These are phyloP conservation scores for Sphagnum fallax DNA, from an alignment of 228 moss, liverwort and hornwort species.

Conservation along the genomic window DNA sequence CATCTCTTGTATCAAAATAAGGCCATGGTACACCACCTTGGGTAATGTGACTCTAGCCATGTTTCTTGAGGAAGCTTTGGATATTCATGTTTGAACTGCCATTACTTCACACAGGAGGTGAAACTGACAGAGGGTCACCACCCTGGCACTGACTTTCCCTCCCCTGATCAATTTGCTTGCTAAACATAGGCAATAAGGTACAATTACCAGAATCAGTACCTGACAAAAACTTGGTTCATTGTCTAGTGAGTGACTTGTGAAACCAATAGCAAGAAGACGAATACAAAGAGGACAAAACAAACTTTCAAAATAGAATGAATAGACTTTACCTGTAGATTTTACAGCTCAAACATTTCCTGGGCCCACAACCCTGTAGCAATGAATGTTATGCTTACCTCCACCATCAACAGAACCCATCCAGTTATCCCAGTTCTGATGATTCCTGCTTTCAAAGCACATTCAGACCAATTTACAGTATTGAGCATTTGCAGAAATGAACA, in stretches of 20 bases:
- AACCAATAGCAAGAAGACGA: neutral
- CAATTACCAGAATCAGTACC: neutral
- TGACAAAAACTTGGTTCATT: neutral
- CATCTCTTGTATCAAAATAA: neutral
- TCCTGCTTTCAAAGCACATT: too few relatives aligned
- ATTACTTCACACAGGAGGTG: slow-evolving; percentile 40
- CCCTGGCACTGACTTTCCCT: slow-evolving; percentile 27
- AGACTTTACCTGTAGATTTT: slow-evolving; percentile 57
- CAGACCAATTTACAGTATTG: slow-evolving; percentile 7
- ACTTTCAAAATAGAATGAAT: neutral
- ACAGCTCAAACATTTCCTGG: slow-evolving; percentile 75
- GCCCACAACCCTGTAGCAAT: slow-evolving; percentile 92
- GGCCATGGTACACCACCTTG: slow-evolving; percentile 19
- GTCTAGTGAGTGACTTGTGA: neutral
- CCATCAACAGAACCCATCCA: neutral
- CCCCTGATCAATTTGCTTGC: slow-evolving; percentile 54
- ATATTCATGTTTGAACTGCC: slow-evolving; percentile 67
- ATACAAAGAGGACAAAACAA: neutral
- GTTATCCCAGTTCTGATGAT: too few relatives aligned
- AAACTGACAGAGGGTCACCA: slow-evolving; percentile 35
- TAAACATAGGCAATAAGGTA: slow-evolving; percentile 20
- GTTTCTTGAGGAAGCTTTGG: slow-evolving; percentile 83
- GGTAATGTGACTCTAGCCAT: slow-evolving; percentile 73
- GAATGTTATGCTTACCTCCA: slow-evolving; percentile 90
- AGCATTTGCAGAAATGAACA: too few relatives aligned